Evolutionary conservation across 768 basidiomycete species (phyloP), one percentile per base, ranked within the genome.

Genomic region (Hortiboletus campestris): DNA sequence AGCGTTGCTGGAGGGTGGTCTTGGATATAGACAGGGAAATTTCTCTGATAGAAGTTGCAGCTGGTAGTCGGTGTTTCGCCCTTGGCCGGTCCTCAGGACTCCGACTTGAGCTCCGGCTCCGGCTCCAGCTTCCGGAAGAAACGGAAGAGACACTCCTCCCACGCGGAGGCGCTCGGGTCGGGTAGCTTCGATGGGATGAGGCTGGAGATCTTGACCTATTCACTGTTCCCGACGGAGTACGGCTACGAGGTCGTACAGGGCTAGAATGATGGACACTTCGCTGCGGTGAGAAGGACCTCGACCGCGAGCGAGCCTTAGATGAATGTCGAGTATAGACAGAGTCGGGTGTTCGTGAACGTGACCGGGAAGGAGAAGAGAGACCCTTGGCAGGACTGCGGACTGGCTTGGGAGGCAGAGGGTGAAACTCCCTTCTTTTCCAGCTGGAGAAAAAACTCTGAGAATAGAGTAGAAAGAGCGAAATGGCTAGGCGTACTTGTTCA

Each of bases 271-370:
- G 76, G 25, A 78, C 81, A 65, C 84, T 84, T 19, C 76, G 74
- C 43, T 76, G 78, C 16, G 86, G 86, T 22, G 88, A 85, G 53
- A 72, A 65, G 35, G 82, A 84, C 39, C 76, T 78, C 17, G 89
- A 86, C 42, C 76, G 80, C 29, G 87, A 88, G 35, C 82, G 85
- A 55, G 81, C 84, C 43, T 81, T 78, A 44, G 85, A 86, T 22
- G 87, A 88, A 39, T 74, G 80, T 46, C 74, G 80, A 20, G 87
- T 87, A 50, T 80, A 81, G 57, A 78, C 78, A n/a, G 89, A 89
- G 40, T 81, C 84, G 12, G 83, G 81, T 25, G 78, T 76, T 13
- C 68, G 68, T 11, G 86, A 89, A 32, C 77, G 81, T 28, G 88
- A 79, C 53, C 70, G 70, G 9, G 77, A 83, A 34, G 66, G 67